Evolutionary conservation across 116 monocot species (phyloP).

Genomic region (Posidonia oceanica): DNA sequence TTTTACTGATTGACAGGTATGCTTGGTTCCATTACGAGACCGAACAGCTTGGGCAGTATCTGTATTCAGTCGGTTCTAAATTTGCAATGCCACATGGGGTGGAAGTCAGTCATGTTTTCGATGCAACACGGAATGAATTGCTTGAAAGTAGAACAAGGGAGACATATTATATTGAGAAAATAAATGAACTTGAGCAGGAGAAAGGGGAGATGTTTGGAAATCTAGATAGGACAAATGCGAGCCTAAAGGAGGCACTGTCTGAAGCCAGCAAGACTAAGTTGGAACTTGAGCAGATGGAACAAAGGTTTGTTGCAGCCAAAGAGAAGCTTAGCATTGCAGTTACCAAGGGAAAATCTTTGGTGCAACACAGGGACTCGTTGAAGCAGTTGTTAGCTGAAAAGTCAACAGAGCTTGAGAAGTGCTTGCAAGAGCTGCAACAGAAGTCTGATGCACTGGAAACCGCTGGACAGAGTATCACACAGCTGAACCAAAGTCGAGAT

Average conservation of each 20-base stretch:
- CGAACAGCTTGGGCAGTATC: conserved; percentile 37
- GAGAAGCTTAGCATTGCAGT: conserved; percentile 91
- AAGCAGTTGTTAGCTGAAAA: conserved; percentile 72
- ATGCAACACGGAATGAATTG: conserved; percentile 29
- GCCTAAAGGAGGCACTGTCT: conserved; percentile 31
- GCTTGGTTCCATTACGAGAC: conserved; percentile 26
- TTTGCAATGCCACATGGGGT: conserved; percentile 15
- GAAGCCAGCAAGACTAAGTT: conserved; percentile 49
- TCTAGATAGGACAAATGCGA: conserved; percentile 26
- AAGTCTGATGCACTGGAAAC: conserved; percentile 50
- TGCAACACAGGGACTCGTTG: conserved; percentile 81
- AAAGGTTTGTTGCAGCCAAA: conserved; percentile 39
- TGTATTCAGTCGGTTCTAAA: conserved; percentile 38
- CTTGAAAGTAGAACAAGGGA: conserved; percentile 51
- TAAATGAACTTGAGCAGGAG: conserved; percentile 44
- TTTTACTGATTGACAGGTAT: conserved; percentile 42
- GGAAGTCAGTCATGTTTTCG: conserved; percentile 20
- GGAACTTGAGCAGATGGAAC: conserved; percentile 67
- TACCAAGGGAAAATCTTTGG: conserved; percentile 82
- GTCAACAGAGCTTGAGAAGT: conserved; percentile 50
- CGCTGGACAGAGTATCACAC: conserved; percentile 24
- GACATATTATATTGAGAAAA: conserved; percentile 24
- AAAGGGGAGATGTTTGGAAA: conserved; percentile 32
- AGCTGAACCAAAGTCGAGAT: conserved; percentile 24
- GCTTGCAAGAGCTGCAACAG: conserved; percentile 50